Evolutionary conservation across 2,329 filamentous ascomycete genomes (phyloP).

Genomic region (Ascosphaera acerosa): DNA sequence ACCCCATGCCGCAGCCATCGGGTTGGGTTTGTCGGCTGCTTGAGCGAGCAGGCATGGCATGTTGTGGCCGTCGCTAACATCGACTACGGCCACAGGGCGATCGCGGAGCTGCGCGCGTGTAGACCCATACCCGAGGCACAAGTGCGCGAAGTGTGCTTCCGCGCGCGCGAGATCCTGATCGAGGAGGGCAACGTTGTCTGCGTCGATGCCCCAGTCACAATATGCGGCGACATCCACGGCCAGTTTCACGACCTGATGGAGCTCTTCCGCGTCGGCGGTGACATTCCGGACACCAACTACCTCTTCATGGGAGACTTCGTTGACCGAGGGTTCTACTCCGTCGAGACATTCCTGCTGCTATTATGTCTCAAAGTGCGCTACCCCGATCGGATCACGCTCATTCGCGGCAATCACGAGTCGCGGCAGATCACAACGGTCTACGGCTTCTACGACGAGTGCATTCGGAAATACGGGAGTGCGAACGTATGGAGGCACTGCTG

Average conservation of each 20-base stretch:
- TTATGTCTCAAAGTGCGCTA: constrained; percentile 95
- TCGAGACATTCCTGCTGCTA: constrained; percentile 93
- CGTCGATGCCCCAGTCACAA: constrained; percentile 81
- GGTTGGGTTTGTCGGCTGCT: no score
- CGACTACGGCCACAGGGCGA: no score
- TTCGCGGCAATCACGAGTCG: constrained; percentile 94
- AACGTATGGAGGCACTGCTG: constrained; percentile 99
- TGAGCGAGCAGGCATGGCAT: no score
- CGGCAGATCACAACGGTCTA: constrained; percentile 96
- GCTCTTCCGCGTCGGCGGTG: constrained; percentile 95
- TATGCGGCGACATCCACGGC: constrained; percentile 94
- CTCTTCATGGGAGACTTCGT: constrained; percentile 95
- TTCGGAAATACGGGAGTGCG: constrained; percentile 91
- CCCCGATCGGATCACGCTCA: constrained; percentile 81
- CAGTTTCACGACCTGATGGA: constrained; percentile 98
- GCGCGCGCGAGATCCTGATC: constrained; percentile 97
- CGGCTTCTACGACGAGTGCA: constrained; percentile 96
- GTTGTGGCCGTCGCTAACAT: no score
- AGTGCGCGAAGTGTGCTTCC: constrained; percentile 91
- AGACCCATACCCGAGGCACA: constrained; percentile 86
- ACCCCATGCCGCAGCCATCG: no score
- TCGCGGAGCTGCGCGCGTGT: constrained; percentile 84
- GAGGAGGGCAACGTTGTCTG: constrained; percentile 99
- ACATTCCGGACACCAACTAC: constrained; percentile 95
- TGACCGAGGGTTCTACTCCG: constrained; percentile 92